phyloP scores from a whole-genome alignment of 257 asterid genomes.

The Solanum habrochaites region DNA sequence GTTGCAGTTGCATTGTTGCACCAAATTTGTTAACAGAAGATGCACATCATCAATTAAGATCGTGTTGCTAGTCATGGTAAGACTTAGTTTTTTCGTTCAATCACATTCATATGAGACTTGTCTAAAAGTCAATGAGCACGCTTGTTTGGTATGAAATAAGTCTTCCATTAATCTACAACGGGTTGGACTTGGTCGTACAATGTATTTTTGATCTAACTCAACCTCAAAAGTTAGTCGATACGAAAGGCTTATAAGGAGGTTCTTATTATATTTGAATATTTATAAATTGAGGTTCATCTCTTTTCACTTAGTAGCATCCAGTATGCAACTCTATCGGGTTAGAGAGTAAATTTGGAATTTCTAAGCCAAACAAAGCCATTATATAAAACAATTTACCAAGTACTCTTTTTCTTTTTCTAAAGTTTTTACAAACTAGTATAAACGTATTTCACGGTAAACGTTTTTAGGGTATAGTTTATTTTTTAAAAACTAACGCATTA shows the following conservation, averaged over 20 bases:
- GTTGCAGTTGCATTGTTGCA: neutral
- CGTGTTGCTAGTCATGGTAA: neutral
- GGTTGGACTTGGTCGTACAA: neutral
- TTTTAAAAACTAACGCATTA: too few relatives aligned
- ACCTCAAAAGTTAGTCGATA: too few relatives aligned
- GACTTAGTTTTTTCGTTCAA: neutral
- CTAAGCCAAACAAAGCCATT: too few relatives aligned
- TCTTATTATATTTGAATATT: neutral
- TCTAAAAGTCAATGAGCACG: neutral
- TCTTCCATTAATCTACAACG: neutral
- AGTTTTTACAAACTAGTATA: too few relatives aligned
- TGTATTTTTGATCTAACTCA: neutral
- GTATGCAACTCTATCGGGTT: neutral
- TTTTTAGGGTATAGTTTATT: too few relatives aligned
- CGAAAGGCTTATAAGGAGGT: neutral
- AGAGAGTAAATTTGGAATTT: too few relatives aligned
- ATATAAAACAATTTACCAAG: too few relatives aligned
- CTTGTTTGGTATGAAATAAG: neutral
- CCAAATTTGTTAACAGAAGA: too few relatives aligned
- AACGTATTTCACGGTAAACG: too few relatives aligned
- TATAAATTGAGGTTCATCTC: neutral
- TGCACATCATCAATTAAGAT: neutral
- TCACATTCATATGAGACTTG: neutral
- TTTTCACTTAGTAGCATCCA: neutral
- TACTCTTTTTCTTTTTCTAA: too few relatives aligned